phyloP scores from a whole-genome alignment of 2,329 filamentous ascomycete species.

The Talaromyces sp. region DNA sequence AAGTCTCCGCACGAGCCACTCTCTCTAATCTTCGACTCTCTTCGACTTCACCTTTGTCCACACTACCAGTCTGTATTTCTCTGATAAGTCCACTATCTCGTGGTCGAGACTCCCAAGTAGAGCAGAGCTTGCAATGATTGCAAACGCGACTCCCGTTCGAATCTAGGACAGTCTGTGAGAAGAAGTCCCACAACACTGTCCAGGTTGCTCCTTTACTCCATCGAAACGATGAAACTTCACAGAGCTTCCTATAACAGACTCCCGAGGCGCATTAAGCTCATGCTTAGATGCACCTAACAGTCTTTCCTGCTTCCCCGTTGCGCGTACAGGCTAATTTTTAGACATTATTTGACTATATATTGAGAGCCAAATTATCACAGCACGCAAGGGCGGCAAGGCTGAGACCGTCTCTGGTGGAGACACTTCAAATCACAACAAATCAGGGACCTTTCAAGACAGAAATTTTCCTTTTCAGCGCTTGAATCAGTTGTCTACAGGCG shows the following conservation, averaged over 20 bases:
- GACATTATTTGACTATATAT: neutral
- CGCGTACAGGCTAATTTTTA: neutral
- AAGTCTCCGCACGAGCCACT: neutral
- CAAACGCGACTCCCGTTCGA: neutral
- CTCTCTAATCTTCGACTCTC: neutral
- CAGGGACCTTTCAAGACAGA: neutral
- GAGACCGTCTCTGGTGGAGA: conserved; percentile 1
- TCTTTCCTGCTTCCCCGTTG: conserved; percentile 11
- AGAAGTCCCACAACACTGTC: neutral
- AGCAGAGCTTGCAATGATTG: too few species aligned
- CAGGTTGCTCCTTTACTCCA: neutral
- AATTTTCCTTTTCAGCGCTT: neutral
- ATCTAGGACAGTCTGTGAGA: neutral
- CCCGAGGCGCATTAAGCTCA: conserved; percentile 3
- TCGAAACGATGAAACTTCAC: neutral
- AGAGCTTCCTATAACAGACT: conserved; percentile 7
- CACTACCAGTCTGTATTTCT: neutral
- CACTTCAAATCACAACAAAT: neutral
- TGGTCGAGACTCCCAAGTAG: too few species aligned
- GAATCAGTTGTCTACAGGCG: neutral
- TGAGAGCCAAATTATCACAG: neutral
- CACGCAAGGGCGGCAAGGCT: conserved; percentile 17
- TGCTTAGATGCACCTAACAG: conserved; percentile 10
- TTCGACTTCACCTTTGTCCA: neutral
- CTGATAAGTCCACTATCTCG: too few species aligned